Base-by-base conservation (phyloP, 306 rosid species). In the Quercus dentata region DNA sequence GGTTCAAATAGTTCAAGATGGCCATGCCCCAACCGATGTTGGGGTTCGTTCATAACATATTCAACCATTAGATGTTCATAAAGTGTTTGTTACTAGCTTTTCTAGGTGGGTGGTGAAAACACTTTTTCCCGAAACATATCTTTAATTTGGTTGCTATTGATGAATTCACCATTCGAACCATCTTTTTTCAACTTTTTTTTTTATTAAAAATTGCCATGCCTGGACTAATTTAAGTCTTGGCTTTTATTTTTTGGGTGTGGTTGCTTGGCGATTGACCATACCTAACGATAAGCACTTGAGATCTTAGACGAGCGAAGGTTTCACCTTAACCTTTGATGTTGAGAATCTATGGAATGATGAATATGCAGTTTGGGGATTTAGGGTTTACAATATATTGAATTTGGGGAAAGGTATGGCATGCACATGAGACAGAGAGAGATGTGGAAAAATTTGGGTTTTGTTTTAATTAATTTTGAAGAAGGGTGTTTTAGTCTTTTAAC, bases 11-110 rank as follows among this genome's bases (percentile, higher is more conserved):
- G 85, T 87, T 82, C 88, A 87, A 62, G 92, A 78, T 30, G 82
- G 85, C 65, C 80, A 88, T 54, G 84, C 77, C 72, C 80, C 89
- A 27, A 83, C 90, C 21, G 86, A 91, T 76, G 88, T 88, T 17
- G 95, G 96, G 74, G 98, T 91, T 80, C 83, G 81, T 59, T 90
- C 88, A 41, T 92, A 81, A 90, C 70, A 8, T 76, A 17, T 41
- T 41, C 49, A 21, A 27, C 27, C 15, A 67, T 27, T 46, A 78
- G 73, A 41, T 87, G 86, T 88, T 77, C 44, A 82, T 89, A 88
- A 76, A 80, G 76, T 82, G 82, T 65, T 73, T 67, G 58, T 79
- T 76, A 14, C 69, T 80, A 73, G 83, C 78, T 41, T 46, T 78
- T 35, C 28, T 14, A 15, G 28, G 46, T 35, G 74, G 80, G 82